Conservation (phyloP, 441 rosid species). For the Euphorbia celastroides region DNA sequence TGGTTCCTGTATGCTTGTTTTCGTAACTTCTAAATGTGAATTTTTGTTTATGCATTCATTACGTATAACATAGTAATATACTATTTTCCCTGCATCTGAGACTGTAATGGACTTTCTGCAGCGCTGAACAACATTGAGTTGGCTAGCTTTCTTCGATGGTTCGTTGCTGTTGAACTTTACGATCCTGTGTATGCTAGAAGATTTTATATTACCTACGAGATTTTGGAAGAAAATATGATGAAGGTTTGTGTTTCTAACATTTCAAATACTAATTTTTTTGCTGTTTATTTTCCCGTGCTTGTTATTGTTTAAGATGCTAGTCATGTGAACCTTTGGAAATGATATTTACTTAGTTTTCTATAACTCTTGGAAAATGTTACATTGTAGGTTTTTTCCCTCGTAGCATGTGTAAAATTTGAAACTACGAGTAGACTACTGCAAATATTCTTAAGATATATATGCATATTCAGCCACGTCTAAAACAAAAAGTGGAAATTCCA, state of each 20-base stretch:
- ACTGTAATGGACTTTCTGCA: conserved; percentile 33
- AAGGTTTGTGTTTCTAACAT: conserved; percentile 45
- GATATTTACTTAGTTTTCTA: neutral
- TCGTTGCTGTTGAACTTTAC: conserved; percentile 83
- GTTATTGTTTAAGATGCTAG: neutral
- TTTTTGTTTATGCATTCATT: neutral
- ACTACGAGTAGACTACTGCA: neutral
- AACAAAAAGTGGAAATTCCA: neutral
- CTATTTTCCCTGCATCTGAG: conserved; percentile 19
- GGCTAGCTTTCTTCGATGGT: conserved; percentile 98
- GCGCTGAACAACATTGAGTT: conserved; percentile 81
- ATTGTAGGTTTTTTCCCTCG: neutral
- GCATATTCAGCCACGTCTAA: neutral
- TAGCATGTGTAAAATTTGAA: neutral
- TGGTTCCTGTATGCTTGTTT: neutral
- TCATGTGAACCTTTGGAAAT: neutral
- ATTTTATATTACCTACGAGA: conserved; percentile 70
- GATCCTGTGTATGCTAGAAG: conserved; percentile 82
- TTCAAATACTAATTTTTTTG: neutral
- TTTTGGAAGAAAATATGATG: conserved; percentile 65
- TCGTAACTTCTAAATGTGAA: neutral
- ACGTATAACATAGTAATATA: neutral
- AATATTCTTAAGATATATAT: neutral
- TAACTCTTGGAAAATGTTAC: neutral
- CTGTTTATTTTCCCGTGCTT: conserved; percentile 3